Evolutionary conservation across 106 monocot genomes (phyloP).

Genomic region (Phalaenopsis aphrodite): DNA sequence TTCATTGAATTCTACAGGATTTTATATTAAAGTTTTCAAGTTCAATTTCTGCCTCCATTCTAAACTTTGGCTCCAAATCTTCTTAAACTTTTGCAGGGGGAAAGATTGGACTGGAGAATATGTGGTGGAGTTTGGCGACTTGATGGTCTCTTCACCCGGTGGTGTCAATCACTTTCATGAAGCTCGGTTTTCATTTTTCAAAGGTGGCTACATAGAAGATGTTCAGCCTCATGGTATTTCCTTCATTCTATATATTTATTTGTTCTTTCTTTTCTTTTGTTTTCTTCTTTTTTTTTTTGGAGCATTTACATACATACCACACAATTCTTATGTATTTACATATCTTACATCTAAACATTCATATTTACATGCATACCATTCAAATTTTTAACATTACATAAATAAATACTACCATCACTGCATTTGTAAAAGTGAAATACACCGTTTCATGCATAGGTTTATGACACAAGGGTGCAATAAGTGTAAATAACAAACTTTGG

Average conservation of each 20-base stretch:
- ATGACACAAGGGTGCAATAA: too few relatives aligned
- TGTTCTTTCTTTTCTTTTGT: neutral
- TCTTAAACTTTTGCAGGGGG: constrained; percentile 31
- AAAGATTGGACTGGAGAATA: constrained; percentile 93
- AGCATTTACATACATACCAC: too few relatives aligned
- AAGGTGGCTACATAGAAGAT: constrained; percentile 82
- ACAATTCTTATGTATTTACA: too few relatives aligned
- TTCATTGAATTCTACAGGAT: too few relatives aligned
- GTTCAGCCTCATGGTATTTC: constrained; percentile 36
- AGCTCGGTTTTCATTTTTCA: constrained; percentile 94
- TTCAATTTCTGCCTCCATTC: neutral
- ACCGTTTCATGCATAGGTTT: too few relatives aligned
- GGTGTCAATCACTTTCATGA: constrained; percentile 25
- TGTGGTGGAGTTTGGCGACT: constrained; percentile 57
- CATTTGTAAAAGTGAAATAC: too few relatives aligned
- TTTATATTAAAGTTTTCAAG: neutral
- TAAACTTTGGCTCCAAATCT: neutral
- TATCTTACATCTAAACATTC: too few relatives aligned
- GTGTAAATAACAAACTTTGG: too few relatives aligned
- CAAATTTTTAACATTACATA: too few relatives aligned
- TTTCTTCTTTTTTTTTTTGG: neutral
- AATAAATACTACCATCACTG: too few relatives aligned
- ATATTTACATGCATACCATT: too few relatives aligned
- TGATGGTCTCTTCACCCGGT: constrained; percentile 30
- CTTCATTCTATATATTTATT: neutral